Conservation (phyloP, 306 rosid species). For the Nissolia schottii region DNA sequence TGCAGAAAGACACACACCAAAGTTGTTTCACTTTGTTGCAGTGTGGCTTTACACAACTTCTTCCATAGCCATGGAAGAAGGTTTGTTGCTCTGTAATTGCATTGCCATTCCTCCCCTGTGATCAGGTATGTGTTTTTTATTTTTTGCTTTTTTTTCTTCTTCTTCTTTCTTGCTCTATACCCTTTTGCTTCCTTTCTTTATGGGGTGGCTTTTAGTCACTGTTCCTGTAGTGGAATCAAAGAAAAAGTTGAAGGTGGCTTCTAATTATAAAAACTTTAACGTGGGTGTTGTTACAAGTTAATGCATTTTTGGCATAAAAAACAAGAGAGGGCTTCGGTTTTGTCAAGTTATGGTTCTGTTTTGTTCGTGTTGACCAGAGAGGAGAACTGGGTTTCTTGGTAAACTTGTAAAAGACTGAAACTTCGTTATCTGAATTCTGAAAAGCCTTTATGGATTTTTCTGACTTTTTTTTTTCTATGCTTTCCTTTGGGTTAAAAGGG, state of each 20-base stretch:
- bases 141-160: not conserved
- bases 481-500: constrained; percentile 11
- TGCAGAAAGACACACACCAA: constrained; percentile 39
- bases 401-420: not conserved
- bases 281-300: constrained; percentile 16
- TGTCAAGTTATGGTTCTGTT: not conserved
- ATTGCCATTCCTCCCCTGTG: constrained; percentile 33
- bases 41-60: constrained; percentile 14
- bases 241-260: constrained; percentile 30
- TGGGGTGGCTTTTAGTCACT: constrained; percentile 1
- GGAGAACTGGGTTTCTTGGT: constrained; percentile 19
- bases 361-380: constrained; percentile 19
- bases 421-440: constrained; percentile 14
- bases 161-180: not conserved
- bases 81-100: constrained; percentile 35
- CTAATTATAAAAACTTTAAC: constrained; percentile 24
- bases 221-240: constrained; percentile 25
- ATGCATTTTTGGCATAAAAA: constrained; percentile 26
- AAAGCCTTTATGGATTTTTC: constrained; percentile 24
- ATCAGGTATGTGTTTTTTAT: constrained; percentile 40
- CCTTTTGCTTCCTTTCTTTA: constrained; percentile 28
- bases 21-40: constrained; percentile 49
- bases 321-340: constrained; percentile 7
- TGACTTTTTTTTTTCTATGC: not conserved
- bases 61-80: constrained; percentile 42